Conservation (phyloP, 106 monocot species). For the Agapanthus africanus region DNA sequence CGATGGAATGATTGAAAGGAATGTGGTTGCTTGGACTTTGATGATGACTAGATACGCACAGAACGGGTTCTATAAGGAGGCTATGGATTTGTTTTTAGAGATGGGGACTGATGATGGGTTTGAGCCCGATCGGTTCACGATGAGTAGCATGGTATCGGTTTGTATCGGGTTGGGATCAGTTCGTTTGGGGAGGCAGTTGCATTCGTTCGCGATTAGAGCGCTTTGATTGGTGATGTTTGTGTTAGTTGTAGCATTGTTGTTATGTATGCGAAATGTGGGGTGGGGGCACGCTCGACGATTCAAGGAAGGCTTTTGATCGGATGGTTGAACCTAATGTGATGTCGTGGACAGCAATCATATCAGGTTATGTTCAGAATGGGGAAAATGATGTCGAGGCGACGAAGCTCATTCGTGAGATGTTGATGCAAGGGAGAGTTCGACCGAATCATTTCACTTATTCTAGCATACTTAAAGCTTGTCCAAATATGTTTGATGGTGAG, state of each 20-base stretch:
- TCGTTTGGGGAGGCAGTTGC: slow-evolving; percentile 51
- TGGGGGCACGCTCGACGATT: slow-evolving; percentile 33
- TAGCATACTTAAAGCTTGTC: slow-evolving; percentile 60
- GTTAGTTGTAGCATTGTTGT: slow-evolving; percentile 62
- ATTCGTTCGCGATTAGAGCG: slow-evolving; percentile 42
- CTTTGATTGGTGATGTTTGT: slow-evolving; percentile 40
- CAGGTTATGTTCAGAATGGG: slow-evolving; percentile 53
- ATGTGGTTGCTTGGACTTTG: slow-evolving; percentile 61
- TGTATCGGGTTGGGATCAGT: slow-evolving; percentile 42
- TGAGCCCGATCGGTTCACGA: slow-evolving; percentile 57
- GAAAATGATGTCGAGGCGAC: slow-evolving; percentile 40
- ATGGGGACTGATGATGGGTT: slow-evolving; percentile 39
- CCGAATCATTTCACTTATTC: slow-evolving; percentile 83
- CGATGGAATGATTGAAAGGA: slow-evolving; percentile 46
- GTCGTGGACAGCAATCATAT: slow-evolving; percentile 79
- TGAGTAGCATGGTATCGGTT: slow-evolving; percentile 58
- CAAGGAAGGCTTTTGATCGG: slow-evolving; percentile 54
- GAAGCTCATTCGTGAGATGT: slow-evolving; percentile 53
- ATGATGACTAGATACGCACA: slow-evolving; percentile 65
- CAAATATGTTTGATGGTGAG: slow-evolving; percentile 28
- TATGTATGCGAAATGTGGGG: slow-evolving; percentile 65
- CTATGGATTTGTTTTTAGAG: slow-evolving; percentile 43
- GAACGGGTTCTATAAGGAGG: slow-evolving; percentile 33
- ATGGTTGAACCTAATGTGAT: slow-evolving; percentile 65
- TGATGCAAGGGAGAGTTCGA: slow-evolving; percentile 23